These are phyloP conservation scores for Glaciozyma martinii DNA, from an alignment of 768 basidiomycete species.

Conservation along the genomic window DNA sequence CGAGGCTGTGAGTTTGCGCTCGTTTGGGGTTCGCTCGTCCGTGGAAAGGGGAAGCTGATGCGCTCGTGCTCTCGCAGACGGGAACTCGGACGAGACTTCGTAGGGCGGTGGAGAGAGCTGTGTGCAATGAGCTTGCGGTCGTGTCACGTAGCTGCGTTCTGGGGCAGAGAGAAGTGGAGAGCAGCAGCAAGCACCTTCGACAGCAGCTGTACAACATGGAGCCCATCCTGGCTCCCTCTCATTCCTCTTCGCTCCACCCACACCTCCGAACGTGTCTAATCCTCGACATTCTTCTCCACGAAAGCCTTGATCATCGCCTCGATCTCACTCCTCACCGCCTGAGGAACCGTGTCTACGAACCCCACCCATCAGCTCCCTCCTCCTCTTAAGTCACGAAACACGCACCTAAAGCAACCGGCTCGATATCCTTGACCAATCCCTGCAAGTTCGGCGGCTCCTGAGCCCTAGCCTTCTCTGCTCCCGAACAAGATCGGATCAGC, in stretches of 20 bases:
- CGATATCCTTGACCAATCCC: conserved; percentile 75
- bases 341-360: conserved; percentile 13
- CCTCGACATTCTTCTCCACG: conserved; percentile 29
- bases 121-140: neutral
- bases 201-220: neutral
- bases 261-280: no score
- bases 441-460: conserved; percentile 91
- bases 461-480: conserved; percentile 73
- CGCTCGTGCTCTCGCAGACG: conserved; percentile 8
- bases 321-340: conserved; percentile 15
- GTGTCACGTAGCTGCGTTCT: neutral
- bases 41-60: neutral
- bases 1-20: conserved; percentile 46
- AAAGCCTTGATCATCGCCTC: conserved; percentile 24
- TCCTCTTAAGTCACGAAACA: neutral
- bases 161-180: neutral
- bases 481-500: neutral
- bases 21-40: neutral
- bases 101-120: neutral
- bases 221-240: neutral
- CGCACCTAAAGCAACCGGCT: conserved; percentile 53
- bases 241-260: no score
- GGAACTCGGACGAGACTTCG: conserved; percentile 31
- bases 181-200: neutral
- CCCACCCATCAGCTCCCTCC: neutral